Evolutionary conservation across 1,284 basidiomycete genomes (phyloP).

Genomic region (Takashimella tepidaria): DNA sequence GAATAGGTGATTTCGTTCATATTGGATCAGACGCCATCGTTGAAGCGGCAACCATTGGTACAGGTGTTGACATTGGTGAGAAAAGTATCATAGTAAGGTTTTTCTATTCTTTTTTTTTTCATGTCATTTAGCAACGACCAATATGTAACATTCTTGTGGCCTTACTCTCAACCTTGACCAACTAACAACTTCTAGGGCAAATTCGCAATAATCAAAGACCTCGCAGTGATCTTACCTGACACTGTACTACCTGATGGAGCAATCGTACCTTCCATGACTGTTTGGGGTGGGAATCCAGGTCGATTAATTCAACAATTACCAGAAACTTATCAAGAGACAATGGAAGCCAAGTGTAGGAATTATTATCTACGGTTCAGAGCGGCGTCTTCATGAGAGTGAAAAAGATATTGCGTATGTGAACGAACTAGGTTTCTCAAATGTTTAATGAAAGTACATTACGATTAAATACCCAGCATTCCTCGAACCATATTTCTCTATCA

Average conservation of each 20-base stretch:
- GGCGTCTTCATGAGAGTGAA: no score
- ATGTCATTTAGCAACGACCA: no score
- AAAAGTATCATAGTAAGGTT: constrained; percentile 82
- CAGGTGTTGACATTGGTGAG: constrained; percentile 89
- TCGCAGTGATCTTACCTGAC: constrained; percentile 68
- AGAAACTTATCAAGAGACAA: constrained; percentile 79
- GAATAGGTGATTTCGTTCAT: constrained; percentile 89
- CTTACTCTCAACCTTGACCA: no score
- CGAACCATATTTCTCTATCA: constrained; percentile 3
- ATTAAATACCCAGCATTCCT: no score
- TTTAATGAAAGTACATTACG: no score
- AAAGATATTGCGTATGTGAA: no score
- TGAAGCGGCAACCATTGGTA: constrained; percentile 91
- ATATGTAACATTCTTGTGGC: no score
- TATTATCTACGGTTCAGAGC: constrained; percentile 64
- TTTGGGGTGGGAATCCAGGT: constrained; percentile 86
- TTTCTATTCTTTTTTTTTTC: no score
- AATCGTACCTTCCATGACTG: constrained; percentile 79
- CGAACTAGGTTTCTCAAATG: no score
- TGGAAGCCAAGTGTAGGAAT: constrained; percentile 71
- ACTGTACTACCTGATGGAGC: constrained; percentile 88
- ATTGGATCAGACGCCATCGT: constrained; percentile 82
- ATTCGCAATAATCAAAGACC: constrained; percentile 95
- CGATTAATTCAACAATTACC: constrained; percentile 76
- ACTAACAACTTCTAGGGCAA: constrained; percentile 90